Evolutionary conservation across 495 filamentous ascomycete species (phyloP), one percentile per base, ranked within the genome.

Genomic region (Apiosordaria backusii): DNA sequence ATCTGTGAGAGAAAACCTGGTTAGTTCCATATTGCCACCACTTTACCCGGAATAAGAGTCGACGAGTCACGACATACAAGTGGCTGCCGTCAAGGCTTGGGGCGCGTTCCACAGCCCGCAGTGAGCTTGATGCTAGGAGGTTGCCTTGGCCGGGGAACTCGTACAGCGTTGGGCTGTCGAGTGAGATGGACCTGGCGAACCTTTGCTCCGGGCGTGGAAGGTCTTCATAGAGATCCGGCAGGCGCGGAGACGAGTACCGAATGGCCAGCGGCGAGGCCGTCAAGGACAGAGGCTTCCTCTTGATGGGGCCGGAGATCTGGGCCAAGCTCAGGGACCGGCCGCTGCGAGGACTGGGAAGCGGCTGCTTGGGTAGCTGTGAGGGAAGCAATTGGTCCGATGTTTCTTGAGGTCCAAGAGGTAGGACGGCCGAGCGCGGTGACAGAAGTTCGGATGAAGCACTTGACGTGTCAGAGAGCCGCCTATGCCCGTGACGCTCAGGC

Each of bases 141-240:
- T 60, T 63, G 25, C 64, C 62, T n/a, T 70, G 69, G 62, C 72
- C 72, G 63, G 81, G 81, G 65, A 84, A 85, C 67, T 85, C 83
- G 77, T 85, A 84, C 60, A 86, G 77, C 6, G 83, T 85, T 62
- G 83, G 84, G 65, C 84, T 85, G 68, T 86, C 84, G 57, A 84
- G 70, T 10, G 83, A 82, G 71, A 72, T 82, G 24, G 81, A 80
- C 52, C 83, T 75, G n/a, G 77, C 76, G 61, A 82, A 83, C 26
- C 79, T 69, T 50, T 79, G 78, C 55, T 84, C 82, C 7, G 84
- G 82, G 26, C 72, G 70, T 27, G 78, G 75, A 10, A 80, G 69
- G 57, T 74, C 74, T 27, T 71, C 72, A 19, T 72, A 67, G 23
- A 71, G 60, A 24, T 78, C 76, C 19, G 82, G 73, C 57, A 79